Percentiles rank a stretch among this genome's conserved stretches.
These are phyloP conservation scores for Colletotrichum sp. DNA, from an alignment of 2,329 filamentous ascomycete genomes.

Conservation along the genomic window DNA sequence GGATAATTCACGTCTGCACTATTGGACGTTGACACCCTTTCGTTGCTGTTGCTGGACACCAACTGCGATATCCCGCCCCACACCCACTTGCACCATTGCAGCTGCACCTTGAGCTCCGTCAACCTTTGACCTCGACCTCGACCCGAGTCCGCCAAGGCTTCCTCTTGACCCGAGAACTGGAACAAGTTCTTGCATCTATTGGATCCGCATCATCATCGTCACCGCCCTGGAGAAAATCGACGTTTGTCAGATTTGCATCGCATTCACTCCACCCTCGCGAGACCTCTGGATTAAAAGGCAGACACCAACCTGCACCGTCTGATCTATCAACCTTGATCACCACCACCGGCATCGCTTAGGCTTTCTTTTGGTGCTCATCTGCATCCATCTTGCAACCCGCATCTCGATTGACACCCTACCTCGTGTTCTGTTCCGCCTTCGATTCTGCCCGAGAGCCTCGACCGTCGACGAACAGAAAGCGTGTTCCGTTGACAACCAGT, in stretches of 20 bases:
- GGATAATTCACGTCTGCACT: background rate
- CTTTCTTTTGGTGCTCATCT: background rate
- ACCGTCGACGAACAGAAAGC: constrained; percentile 10
- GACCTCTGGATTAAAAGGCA: constrained; percentile 1
- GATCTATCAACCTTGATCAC: background rate
- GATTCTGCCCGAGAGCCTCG: constrained; percentile 17
- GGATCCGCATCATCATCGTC: background rate
- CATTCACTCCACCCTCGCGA: background rate
- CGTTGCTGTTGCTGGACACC: background rate
- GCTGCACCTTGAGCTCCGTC: background rate
- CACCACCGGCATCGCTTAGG: background rate
- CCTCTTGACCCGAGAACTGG: background rate
- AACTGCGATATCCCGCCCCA: background rate
- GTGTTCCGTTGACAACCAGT: constrained; percentile 1
- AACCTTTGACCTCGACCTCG: background rate
- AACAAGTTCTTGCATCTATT: background rate
- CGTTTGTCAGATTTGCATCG: background rate
- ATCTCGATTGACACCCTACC: constrained; percentile 8
- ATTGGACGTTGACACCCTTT: background rate
- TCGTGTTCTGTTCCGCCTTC: constrained; percentile 12
- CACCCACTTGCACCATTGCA: background rate
- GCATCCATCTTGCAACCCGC: background rate
- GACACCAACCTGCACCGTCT: background rate
- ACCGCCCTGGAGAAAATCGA: background rate
- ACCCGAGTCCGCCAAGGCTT: background rate